Conservation (phyloP, 345 rosid genomes). For the Luvunga scandens region DNA sequence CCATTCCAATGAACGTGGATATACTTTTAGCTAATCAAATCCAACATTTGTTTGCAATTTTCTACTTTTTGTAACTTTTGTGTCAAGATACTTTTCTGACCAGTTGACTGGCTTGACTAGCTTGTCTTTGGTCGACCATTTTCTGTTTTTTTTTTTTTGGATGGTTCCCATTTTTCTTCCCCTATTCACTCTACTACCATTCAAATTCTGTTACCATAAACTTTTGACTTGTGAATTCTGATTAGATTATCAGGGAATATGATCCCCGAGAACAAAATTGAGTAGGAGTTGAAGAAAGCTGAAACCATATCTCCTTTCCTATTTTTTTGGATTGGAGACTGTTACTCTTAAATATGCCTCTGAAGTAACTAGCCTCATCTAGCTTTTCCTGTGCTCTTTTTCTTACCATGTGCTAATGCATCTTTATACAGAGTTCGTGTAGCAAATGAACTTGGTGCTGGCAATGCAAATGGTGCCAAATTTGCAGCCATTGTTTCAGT, state of each 20-base stretch:
- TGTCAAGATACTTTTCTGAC: neutral
- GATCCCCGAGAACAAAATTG: neutral
- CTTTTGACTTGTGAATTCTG: neutral
- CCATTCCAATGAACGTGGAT: neutral
- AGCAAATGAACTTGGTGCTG: conserved; percentile 56
- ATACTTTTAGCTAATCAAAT: neutral
- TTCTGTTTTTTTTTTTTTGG: neutral
- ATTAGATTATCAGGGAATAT: neutral
- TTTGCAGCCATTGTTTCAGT: conserved; percentile 48
- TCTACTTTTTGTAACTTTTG: neutral
- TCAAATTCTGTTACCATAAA: neutral
- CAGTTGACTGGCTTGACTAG: neutral
- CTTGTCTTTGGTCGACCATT: neutral
- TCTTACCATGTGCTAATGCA: neutral
- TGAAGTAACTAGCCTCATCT: neutral
- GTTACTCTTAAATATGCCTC: neutral
- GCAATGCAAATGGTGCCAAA: conserved; percentile 47
- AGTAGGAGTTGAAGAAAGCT: neutral
- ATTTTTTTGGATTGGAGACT: neutral
- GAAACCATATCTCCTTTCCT: neutral
- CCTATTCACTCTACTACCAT: neutral
- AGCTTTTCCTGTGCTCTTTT: neutral
- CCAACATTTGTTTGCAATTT: neutral
- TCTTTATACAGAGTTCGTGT: conserved; percentile 46
- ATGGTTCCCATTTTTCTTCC: neutral